These are phyloP conservation scores for Plasmodium vivax DNA, from an alignment of 169 alveolate species.

Conservation along the genomic window DNA sequence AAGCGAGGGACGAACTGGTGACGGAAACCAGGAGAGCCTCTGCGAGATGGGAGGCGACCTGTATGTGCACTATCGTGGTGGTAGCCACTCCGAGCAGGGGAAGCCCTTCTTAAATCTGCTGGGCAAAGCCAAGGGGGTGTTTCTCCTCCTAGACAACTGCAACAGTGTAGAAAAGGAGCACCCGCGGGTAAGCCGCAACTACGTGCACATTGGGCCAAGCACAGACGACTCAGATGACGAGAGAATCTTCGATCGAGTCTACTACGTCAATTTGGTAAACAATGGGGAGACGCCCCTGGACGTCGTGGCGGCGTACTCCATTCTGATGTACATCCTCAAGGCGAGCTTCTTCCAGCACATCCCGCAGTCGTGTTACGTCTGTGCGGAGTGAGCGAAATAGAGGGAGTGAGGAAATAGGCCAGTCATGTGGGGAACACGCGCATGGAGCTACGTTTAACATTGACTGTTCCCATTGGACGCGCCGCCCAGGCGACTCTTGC, in stretches of 20 bases:
- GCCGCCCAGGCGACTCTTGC: neutral
- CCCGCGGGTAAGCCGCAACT: constrained; percentile 1
- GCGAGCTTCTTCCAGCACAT: constrained; percentile 29
- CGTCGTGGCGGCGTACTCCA: constrained; percentile 17
- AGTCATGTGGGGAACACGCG: neutral
- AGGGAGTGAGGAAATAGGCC: no score
- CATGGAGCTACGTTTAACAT: neutral
- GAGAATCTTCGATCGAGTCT: constrained; percentile 27
- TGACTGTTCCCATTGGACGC: neutral
- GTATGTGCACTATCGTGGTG: constrained; percentile 29
- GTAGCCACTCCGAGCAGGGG: constrained; percentile 1
- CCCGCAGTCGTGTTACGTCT: constrained; percentile 65
- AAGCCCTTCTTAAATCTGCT: constrained; percentile 29
- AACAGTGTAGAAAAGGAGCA: constrained; percentile 47
- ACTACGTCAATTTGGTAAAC: constrained; percentile 43
- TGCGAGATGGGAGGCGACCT: neutral
- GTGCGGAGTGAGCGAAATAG: neutral
- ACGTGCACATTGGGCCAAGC: neutral
- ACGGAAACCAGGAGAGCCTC: neutral
- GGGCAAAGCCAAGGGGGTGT: constrained; percentile 55
- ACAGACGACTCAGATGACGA: neutral
- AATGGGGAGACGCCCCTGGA: constrained; percentile 1
- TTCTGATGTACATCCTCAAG: constrained; percentile 60
- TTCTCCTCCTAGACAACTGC: constrained; percentile 72
- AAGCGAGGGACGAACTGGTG: neutral